Percentiles rank a stretch among this genome's conserved stretches.
Evolutionary conservation across 768 basidiomycete species (phyloP).

Genomic region (Lactarius sp.): DNA sequence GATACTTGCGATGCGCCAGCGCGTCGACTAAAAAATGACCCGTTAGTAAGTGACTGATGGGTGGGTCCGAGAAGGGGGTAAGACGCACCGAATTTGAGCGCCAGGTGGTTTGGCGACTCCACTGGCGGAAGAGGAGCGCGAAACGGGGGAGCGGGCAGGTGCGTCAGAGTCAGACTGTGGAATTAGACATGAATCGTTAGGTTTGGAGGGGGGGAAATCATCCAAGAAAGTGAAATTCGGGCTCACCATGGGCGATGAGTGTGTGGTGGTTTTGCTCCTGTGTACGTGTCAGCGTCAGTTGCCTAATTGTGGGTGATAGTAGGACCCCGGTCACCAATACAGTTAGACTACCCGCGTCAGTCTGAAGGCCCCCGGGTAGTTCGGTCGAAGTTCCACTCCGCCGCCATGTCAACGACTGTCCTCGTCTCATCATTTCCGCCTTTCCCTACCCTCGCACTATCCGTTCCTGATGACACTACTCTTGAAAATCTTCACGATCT

Average conservation of each 20-base stretch:
- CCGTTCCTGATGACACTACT: slow-evolving; percentile 39
- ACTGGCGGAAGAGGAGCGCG: slow-evolving; percentile 36
- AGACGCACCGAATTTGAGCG: slow-evolving; percentile 71
- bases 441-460: slow-evolving; percentile 51
- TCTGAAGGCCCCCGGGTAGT: background rate
- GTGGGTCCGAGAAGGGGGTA: background rate
- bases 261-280: no score
- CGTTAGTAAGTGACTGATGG: background rate
- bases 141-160: slow-evolving; percentile 41
- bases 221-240: background rate
- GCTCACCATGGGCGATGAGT: slow-evolving; percentile 7
- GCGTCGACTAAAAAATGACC: slow-evolving; percentile 50
- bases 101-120: slow-evolving; percentile 70
- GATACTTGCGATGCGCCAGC: slow-evolving; percentile 60
- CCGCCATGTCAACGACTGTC: slow-evolving; percentile 39
- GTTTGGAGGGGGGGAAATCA: background rate
- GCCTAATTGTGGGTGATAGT: background rate
- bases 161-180: slow-evolving; percentile 77
- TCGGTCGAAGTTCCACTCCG: background rate
- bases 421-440: slow-evolving; percentile 59
- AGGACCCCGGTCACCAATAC: background rate
- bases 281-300: background rate
- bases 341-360: background rate
- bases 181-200: background rate
- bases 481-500: slow-evolving; percentile 41